phyloP scores from a whole-genome alignment of 169 alveolate genomes.

The Eimeria sp. region DNA sequence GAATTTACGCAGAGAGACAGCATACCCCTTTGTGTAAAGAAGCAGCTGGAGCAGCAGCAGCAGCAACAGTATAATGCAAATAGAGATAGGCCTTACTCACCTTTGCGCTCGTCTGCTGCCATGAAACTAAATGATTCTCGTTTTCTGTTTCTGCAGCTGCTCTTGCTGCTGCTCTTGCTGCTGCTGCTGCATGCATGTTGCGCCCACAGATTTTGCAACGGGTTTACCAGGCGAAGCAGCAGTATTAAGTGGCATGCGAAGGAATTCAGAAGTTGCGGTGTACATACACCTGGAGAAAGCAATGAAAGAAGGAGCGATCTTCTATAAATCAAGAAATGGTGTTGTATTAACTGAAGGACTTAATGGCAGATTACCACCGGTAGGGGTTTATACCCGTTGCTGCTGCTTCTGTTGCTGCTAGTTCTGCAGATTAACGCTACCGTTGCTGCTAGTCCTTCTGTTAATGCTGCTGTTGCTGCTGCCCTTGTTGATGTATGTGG shows the following conservation, averaged over 20 bases:
- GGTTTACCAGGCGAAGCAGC: constrained; percentile 70
- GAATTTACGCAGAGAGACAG: not conserved
- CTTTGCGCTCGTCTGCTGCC: too few relatives aligned
- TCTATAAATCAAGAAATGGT: constrained; percentile 46
- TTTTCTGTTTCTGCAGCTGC: too few relatives aligned
- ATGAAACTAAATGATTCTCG: too few relatives aligned
- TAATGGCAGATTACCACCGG: constrained; percentile 65
- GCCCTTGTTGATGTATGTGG: not conserved
- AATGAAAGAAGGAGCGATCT: constrained; percentile 29
- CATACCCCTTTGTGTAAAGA: too few relatives aligned
- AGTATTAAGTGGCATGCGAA: constrained; percentile 78
- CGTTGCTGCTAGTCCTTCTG: constrained; percentile 30
- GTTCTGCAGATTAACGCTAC: not conserved
- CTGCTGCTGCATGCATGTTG: too few relatives aligned
- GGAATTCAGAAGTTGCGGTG: constrained; percentile 50
- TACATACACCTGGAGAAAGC: constrained; percentile 68
- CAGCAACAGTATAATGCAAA: too few relatives aligned
- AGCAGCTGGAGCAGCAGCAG: too few relatives aligned
- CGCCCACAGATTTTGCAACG: constrained; percentile 66
- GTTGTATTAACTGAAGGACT: constrained; percentile 78
- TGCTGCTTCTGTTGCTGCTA: constrained; percentile 5
- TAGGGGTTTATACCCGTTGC: not conserved
- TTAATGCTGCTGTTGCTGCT: constrained; percentile 27
- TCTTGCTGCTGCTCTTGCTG: too few relatives aligned
- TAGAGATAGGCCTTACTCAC: too few relatives aligned